Conservation (phyloP, 148 eudicot species). For the Rhododendron mucronatum region DNA sequence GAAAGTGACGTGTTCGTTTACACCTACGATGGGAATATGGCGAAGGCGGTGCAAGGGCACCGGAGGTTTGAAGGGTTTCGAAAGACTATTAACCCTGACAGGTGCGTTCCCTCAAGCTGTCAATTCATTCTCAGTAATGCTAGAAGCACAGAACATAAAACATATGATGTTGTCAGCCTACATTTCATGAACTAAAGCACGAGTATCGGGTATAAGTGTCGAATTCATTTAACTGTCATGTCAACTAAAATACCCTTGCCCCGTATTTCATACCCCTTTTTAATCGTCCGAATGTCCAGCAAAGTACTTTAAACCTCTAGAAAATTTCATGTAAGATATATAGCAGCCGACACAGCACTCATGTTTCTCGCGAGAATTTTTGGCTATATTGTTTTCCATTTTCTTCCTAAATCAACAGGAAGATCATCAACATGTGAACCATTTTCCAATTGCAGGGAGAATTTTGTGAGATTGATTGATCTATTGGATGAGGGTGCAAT, state of each 20-base stretch:
- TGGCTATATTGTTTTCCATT: neutral
- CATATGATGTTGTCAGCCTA: neutral
- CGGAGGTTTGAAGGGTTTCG: conserved; percentile 42
- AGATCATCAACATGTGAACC: neutral
- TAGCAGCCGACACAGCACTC: neutral
- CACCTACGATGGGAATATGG: conserved; percentile 51
- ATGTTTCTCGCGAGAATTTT: neutral
- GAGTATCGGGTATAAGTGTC: neutral
- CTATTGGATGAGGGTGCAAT: conserved; percentile 32
- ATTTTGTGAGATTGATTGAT: conserved; percentile 51
- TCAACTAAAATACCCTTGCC: neutral
- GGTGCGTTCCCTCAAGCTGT: conserved; percentile 12
- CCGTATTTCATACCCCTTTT: neutral
- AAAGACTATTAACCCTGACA: conserved; percentile 46
- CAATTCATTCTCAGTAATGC: neutral
- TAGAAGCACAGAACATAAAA: neutral
- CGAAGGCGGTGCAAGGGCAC: conserved; percentile 49
- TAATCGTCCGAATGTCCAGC: neutral
- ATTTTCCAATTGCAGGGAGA: conserved; percentile 20
- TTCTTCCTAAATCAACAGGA: neutral
- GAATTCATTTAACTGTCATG: neutral
- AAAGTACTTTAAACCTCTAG: neutral
- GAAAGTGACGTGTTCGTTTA: conserved; percentile 47
- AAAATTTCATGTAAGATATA: neutral
- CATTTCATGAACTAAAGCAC: neutral